Percentiles rank a stretch among this genome's conserved stretches.
phyloP scores from a whole-genome alignment of 106 monocot species.

The Dendrobium officinale region DNA sequence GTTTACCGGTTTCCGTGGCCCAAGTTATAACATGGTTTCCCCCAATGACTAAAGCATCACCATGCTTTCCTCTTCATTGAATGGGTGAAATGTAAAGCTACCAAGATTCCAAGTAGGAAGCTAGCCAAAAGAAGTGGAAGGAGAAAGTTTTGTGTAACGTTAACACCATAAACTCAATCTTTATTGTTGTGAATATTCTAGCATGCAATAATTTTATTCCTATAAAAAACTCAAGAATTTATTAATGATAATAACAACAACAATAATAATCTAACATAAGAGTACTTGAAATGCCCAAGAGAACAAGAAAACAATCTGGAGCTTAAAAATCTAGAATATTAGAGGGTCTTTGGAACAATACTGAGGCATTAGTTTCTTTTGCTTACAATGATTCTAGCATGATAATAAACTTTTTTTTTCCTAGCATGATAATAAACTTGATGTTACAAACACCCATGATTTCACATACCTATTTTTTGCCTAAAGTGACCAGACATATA shows the following conservation, averaged over 20 bases:
- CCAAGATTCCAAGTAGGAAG: not conserved
- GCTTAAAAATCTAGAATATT: no score
- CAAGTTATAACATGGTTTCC: not conserved
- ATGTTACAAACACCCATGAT: not conserved
- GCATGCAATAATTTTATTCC: no score
- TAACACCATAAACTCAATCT: no score
- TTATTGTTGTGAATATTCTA: no score
- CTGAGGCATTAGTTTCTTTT: not conserved
- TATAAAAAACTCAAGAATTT: no score
- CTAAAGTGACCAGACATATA: not conserved
- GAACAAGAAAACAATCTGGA: no score
- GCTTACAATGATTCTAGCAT: not conserved
- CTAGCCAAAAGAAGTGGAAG: not conserved
- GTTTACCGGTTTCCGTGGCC: not conserved
- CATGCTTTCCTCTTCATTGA: not conserved
- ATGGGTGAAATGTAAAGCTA: not conserved
- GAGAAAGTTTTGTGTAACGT: no score
- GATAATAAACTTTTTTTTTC: not conserved
- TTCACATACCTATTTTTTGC: not conserved
- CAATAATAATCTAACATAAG: no score
- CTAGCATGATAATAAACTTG: not conserved
- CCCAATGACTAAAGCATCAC: not conserved
- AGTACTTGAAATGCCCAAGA: no score
- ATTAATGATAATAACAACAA: no score
- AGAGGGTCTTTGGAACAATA: not conserved